phyloP scores from a whole-genome alignment of 2,329 filamentous ascomycete genomes.

The Teratosphaeriaceae sp. region DNA sequence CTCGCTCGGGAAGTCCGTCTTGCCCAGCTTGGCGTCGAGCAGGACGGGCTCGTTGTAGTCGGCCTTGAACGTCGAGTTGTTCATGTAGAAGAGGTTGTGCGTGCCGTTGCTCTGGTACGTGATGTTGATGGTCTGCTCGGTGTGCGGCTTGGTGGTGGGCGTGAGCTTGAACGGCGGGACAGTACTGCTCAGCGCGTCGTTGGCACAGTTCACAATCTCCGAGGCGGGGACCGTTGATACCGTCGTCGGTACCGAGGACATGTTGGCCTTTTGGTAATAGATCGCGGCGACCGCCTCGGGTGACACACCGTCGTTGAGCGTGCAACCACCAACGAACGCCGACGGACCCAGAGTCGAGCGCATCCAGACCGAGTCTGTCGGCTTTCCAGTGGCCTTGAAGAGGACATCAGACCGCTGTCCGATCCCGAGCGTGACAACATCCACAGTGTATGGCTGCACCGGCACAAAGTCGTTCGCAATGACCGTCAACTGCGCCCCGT shows the following conservation, averaged over 20 bases:
- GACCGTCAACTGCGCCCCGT: constrained; percentile 32
- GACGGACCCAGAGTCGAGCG: constrained; percentile 24
- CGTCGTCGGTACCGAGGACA: constrained; percentile 42
- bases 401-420: constrained; percentile 30
- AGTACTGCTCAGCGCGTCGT: constrained; percentile 50
- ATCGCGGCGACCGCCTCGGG: constrained; percentile 53
- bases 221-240: constrained; percentile 29
- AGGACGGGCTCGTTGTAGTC: constrained; percentile 56
- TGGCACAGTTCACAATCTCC: constrained; percentile 48
- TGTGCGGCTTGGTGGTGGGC: constrained; percentile 22
- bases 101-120: constrained; percentile 40
- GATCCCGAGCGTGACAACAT: constrained; percentile 29
- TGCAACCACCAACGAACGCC: too few relatives aligned
- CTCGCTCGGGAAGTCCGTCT: constrained; percentile 18
- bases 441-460: constrained; percentile 28
- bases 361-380: constrained; percentile 28
- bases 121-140: constrained; percentile 40
- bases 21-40: constrained; percentile 38
- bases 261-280: constrained; percentile 56
- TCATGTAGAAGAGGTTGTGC: constrained; percentile 47
- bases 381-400: constrained; percentile 33
- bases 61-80: constrained; percentile 42
- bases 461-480: constrained; percentile 38
- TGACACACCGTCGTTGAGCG: constrained; percentile 36
- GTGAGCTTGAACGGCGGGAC: constrained; percentile 47